phyloP scores from a whole-genome alignment of 2,329 filamentous ascomycete species.

The Coccinonectria pachysandricola region DNA sequence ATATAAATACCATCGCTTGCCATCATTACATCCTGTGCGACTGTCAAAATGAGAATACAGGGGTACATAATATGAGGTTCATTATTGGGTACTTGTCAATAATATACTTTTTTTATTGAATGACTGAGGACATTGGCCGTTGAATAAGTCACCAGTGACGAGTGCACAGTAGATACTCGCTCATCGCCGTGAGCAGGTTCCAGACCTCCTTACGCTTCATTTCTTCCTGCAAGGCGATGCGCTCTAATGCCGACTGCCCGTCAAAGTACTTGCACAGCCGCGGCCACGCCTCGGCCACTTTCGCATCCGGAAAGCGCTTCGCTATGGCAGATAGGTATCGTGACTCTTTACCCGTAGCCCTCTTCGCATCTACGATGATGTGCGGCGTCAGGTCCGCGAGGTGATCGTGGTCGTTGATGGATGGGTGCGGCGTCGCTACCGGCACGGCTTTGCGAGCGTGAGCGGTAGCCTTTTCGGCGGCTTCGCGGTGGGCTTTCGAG shows the following conservation, averaged over 20 bases:
- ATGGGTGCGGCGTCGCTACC: conserved; percentile 41
- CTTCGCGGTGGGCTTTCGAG: conserved; percentile 41
- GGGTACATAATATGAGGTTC: background rate
- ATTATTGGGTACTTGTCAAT: too few relatives aligned
- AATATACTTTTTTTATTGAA: too few relatives aligned
- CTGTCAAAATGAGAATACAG: too few relatives aligned
- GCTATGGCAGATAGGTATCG: conserved; percentile 57
- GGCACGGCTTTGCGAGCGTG: conserved; percentile 43
- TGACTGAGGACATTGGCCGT: too few relatives aligned
- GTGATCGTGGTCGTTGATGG: conserved; percentile 45
- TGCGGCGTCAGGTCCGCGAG: conserved; percentile 50
- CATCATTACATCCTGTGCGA: too few relatives aligned
- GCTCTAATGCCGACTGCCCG: conserved; percentile 73
- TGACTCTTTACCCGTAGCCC: conserved; percentile 67
- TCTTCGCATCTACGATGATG: conserved; percentile 68
- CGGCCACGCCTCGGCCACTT: conserved; percentile 58
- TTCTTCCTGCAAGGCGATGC: conserved; percentile 74
- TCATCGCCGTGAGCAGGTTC: conserved; percentile 52
- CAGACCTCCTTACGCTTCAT: conserved; percentile 78
- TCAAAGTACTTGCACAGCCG: conserved; percentile 79
- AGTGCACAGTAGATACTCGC: conserved; percentile 56
- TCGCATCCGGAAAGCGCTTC: conserved; percentile 41
- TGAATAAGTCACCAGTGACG: conserved; percentile 59
- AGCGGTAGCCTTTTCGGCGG: conserved; percentile 45
- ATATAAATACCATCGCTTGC: too few relatives aligned